These are phyloP conservation scores for Pyrenopolyporus hunteri DNA, from an alignment of 495 filamentous ascomycete genomes.

Conservation along the genomic window DNA sequence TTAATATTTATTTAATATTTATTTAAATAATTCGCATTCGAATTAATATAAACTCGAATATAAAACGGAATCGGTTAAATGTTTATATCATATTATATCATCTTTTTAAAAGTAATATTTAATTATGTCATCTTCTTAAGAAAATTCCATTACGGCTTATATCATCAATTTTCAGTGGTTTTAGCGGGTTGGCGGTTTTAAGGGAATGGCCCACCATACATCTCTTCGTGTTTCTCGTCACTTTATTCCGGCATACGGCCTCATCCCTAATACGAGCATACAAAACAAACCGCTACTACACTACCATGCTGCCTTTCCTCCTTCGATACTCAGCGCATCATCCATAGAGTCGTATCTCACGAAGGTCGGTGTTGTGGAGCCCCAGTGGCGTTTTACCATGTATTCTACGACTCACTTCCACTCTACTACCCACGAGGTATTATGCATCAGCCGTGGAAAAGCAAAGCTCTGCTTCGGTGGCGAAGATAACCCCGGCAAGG, in stretches of 20 bases:
- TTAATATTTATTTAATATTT: too few species aligned
- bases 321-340: conserved; percentile 39
- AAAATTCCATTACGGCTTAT: too few species aligned
- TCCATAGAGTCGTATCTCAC: conserved; percentile 61
- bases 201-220: too few species aligned
- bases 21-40: too few species aligned
- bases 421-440: conserved; percentile 68
- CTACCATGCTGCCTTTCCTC: conserved; percentile 28
- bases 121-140: too few species aligned
- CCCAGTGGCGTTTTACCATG: conserved; percentile 74
- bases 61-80: too few species aligned
- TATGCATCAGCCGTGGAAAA: conserved; percentile 62
- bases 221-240: conserved; percentile 61
- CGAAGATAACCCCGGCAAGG: conserved; percentile 63
- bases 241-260: conserved; percentile 62
- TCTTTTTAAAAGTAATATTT: too few species aligned
- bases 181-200: too few species aligned
- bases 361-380: conserved; percentile 58
- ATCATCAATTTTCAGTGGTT: too few species aligned
- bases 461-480: conserved; percentile 71
- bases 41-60: too few species aligned
- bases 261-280: conserved; percentile 70
- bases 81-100: too few species aligned
- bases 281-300: conserved; percentile 67
- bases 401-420: conserved; percentile 70